Evolutionary conservation across 129 eudicot genomes (phyloP).

Genomic region (Glebionis coronaria): DNA sequence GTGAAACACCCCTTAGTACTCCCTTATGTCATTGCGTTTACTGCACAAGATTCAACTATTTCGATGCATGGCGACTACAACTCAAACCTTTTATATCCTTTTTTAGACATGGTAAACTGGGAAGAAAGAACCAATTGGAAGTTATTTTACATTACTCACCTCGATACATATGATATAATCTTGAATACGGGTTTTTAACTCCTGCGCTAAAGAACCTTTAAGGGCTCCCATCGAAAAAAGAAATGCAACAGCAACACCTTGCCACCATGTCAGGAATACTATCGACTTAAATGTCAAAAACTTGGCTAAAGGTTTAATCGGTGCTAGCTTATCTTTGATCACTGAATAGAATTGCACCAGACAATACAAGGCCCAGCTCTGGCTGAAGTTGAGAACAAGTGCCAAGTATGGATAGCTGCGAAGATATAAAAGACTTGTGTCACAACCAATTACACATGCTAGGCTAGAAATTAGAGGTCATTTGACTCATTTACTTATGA

Average conservation of each 20-base stretch:
- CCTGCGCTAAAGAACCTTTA: constrained; percentile 80
- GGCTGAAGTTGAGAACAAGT: constrained; percentile 87
- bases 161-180: constrained; percentile 95
- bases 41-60: too few relatives aligned
- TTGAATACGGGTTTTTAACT: constrained; percentile 75
- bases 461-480: background rate
- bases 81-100: too few relatives aligned
- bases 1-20: too few relatives aligned
- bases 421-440: constrained; percentile 16
- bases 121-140: too few relatives aligned
- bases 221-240: constrained; percentile 88
- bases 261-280: constrained; percentile 98
- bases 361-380: constrained; percentile 97
- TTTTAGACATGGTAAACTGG: too few relatives aligned
- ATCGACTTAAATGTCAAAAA: constrained; percentile 89
- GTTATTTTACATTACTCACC: constrained; percentile 31
- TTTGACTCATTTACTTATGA: background rate
- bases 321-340: constrained; percentile 77
- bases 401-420: constrained; percentile 97
- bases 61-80: too few relatives aligned
- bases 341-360: constrained; percentile 94
- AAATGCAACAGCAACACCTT: constrained; percentile 85
- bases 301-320: constrained; percentile 92
- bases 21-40: too few relatives aligned
- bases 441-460: constrained; percentile 1